Evolutionary conservation across 2,329 filamentous ascomycete genomes (phyloP).

Genomic region (Aspergillus nomiae): DNA sequence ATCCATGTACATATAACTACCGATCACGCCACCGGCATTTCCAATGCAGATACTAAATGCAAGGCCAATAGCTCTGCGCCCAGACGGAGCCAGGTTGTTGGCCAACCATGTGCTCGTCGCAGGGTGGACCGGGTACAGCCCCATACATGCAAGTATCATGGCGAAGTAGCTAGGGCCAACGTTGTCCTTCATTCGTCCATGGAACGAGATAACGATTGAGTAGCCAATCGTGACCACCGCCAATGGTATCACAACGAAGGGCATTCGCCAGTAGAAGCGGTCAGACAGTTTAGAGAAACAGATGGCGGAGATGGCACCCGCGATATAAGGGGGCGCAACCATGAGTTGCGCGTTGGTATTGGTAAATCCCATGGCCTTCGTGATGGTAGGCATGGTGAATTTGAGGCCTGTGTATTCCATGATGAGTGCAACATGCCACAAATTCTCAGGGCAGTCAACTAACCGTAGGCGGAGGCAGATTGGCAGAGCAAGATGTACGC

Average conservation of each 20-base stretch:
- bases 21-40: slow-evolving; percentile 25
- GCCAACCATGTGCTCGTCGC: slow-evolving; percentile 27
- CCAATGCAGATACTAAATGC: slow-evolving; percentile 26
- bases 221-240: slow-evolving; percentile 18
- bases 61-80: slow-evolving; percentile 23
- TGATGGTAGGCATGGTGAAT: slow-evolving; percentile 41
- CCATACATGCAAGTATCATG: slow-evolving; percentile 23
- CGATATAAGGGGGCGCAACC: slow-evolving; percentile 28
- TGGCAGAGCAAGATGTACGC: slow-evolving; percentile 32
- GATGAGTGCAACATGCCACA: slow-evolving; percentile 18
- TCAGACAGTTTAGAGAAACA: slow-evolving; percentile 25
- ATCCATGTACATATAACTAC: slow-evolving; percentile 28
- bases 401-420: slow-evolving; percentile 31
- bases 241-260: slow-evolving; percentile 23
- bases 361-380: slow-evolving; percentile 39
- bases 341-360: slow-evolving; percentile 37
- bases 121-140: slow-evolving; percentile 30
- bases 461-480: slow-evolving; percentile 26
- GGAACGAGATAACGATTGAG: slow-evolving; percentile 24
- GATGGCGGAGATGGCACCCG: slow-evolving; percentile 28
- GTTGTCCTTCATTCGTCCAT: slow-evolving; percentile 21
- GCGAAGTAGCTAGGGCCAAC: slow-evolving; percentile 26
- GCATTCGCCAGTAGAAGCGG: slow-evolving; percentile 27
- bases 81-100: slow-evolving; percentile 28
- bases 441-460: slow-evolving; percentile 2